A percentile compares a stretch with the other conserved stretches of the same genome.
phyloP scores from a whole-genome alignment of 371 early-diverging fungal genomes.

The Cokeromyces recurvatus region DNA sequence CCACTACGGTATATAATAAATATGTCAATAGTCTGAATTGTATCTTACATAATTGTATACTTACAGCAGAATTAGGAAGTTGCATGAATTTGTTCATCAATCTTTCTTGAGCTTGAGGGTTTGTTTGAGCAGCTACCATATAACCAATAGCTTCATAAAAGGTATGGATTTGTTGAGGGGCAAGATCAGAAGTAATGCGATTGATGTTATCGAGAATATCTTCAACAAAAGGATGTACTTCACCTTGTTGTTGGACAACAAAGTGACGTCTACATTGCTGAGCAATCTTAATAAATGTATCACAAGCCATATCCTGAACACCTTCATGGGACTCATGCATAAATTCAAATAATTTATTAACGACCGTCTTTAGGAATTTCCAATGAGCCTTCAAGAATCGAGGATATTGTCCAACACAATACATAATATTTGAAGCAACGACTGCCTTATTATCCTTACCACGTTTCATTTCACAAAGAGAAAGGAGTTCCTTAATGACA shows the following conservation, averaged over 20 bases:
- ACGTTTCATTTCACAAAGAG: conserved; percentile 89
- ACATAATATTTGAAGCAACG: conserved; percentile 99
- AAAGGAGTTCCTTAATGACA: conserved; percentile 96
- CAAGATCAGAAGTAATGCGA: conserved; percentile 81
- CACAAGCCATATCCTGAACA: conserved; percentile 99
- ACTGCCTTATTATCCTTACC: conserved; percentile 99
- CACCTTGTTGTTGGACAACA: conserved; percentile 83
- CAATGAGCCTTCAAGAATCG: conserved; percentile 98
- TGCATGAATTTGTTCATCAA: conserved; percentile 85
- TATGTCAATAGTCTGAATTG: background rate
- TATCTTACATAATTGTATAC: conserved; percentile 8
- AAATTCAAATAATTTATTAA: conserved; percentile 99
- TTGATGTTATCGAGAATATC: conserved; percentile 82
- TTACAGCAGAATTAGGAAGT: conserved; percentile 77
- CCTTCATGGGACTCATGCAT: conserved; percentile 99
- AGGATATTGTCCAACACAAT: conserved; percentile 98
- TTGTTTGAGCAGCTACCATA: conserved; percentile 90
- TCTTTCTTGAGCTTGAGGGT: conserved; percentile 66
- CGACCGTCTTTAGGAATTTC: conserved; percentile 99
- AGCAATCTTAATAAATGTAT: conserved; percentile 98
- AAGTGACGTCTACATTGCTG: conserved; percentile 97
- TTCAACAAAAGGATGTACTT: conserved; percentile 87
- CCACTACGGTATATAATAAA: conserved; percentile 54
- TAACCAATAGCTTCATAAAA: conserved; percentile 97
- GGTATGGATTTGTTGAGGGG: conserved; percentile 89